phyloP scores from a whole-genome alignment of 1,284 basidiomycete species.

The Ceratobasidium sp. region DNA sequence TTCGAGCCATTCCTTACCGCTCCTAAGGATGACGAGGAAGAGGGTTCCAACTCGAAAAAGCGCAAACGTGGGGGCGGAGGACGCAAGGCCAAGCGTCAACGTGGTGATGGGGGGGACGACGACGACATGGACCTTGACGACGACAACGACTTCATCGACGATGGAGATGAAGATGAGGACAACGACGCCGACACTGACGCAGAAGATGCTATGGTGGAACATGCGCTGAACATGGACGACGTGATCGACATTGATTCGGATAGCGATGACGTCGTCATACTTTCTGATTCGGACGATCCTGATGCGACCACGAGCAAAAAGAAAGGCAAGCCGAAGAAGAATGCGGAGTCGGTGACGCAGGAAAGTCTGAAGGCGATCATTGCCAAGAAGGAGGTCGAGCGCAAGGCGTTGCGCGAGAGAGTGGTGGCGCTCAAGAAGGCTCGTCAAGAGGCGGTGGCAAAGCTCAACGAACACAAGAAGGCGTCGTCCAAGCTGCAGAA shows the following conservation, averaged over 20 bases:
- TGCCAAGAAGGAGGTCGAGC: constrained; percentile 55
- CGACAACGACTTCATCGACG: constrained; percentile 50
- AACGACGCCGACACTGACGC: constrained; percentile 41
- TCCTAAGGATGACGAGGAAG: constrained; percentile 50
- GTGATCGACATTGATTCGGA: constrained; percentile 47
- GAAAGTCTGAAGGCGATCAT: constrained; percentile 62
- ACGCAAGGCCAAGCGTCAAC: constrained; percentile 67
- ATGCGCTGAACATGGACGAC: neutral
- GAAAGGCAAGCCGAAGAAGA: constrained; percentile 29
- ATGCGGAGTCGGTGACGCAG: constrained; percentile 59
- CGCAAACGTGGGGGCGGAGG: constrained; percentile 54
- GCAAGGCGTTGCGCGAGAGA: constrained; percentile 58
- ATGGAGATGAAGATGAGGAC: constrained; percentile 9
- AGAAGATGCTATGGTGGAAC: constrained; percentile 35
- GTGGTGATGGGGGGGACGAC: constrained; percentile 59
- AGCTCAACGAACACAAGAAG: constrained; percentile 61
- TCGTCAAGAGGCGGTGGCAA: constrained; percentile 62
- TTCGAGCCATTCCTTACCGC: constrained; percentile 59
- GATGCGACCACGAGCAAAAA: neutral
- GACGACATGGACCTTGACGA: constrained; percentile 51
- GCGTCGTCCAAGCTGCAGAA: constrained; percentile 60
- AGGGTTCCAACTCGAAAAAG: constrained; percentile 63
- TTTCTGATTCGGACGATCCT: constrained; percentile 40
- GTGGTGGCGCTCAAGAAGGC: constrained; percentile 57
- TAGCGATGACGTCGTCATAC: constrained; percentile 48